Conservation (phyloP, 768 basidiomycete species). For the Russula compacta region DNA sequence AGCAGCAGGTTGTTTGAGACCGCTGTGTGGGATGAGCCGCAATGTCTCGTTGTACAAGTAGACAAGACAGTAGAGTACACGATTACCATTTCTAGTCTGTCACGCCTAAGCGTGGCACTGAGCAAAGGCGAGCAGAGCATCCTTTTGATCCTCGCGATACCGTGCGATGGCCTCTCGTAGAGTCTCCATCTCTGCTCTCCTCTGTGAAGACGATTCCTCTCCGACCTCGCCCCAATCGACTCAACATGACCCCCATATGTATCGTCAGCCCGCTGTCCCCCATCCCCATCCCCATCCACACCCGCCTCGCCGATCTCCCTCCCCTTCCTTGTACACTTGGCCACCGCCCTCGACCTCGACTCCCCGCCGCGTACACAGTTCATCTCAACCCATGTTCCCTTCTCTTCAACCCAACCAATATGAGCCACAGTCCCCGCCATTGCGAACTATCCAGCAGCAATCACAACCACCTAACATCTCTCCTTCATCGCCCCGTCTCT, state of each 20-base stretch:
- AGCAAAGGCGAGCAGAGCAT: too few species aligned
- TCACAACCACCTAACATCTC: background rate
- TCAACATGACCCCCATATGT: constrained; percentile 7
- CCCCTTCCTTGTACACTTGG: constrained; percentile 15
- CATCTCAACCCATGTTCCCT: constrained; percentile 4
- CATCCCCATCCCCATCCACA: constrained; percentile 20
- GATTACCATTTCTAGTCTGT: constrained; percentile 17
- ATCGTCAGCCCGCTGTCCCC: constrained; percentile 16
- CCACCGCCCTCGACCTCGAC: background rate
- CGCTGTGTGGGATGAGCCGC: constrained; percentile 62
- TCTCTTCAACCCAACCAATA: background rate
- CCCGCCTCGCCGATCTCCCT: constrained; percentile 22
- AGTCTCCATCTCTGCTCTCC: constrained; percentile 68
- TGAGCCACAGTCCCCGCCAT: background rate
- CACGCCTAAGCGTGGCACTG: background rate
- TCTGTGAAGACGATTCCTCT: constrained; percentile 39
- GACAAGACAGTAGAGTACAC: constrained; percentile 30
- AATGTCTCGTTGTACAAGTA: constrained; percentile 95
- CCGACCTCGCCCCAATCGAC: background rate
- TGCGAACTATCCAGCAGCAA: constrained; percentile 7
- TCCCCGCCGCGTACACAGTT: constrained; percentile 1
- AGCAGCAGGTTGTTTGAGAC: constrained; percentile 55
- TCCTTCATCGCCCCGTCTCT: constrained; percentile 7
- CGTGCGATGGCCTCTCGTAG: constrained; percentile 51
- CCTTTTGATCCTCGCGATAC: background rate